A percentile compares a stretch with the other conserved stretches of the same genome.
Conservation (phyloP, 2,329 filamentous ascomycete species). For the Ophiocordyceps sinensis region DNA sequence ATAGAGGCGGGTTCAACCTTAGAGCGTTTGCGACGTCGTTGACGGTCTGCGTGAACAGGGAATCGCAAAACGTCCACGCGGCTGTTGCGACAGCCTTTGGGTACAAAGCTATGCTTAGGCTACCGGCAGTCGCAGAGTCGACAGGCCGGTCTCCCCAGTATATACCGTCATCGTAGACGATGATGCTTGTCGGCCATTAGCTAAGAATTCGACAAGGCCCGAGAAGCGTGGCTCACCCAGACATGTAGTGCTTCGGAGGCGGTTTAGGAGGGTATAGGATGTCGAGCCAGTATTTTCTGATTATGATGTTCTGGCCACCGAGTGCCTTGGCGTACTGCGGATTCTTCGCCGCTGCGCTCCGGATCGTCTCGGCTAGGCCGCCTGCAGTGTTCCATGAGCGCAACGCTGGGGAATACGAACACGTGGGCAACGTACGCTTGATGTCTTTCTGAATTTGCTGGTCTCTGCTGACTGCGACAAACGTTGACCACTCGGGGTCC, state of each 20-base stretch:
- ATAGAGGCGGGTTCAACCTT: conserved; percentile 20
- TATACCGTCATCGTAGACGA: conserved; percentile 33
- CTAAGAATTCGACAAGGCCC: neutral
- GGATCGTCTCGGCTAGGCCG: conserved; percentile 18
- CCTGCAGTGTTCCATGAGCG: conserved; percentile 6
- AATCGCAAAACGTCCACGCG: conserved; percentile 35
- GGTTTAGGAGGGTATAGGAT: conserved; percentile 43
- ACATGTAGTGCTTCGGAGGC: conserved; percentile 43
- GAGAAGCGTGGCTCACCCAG: conserved; percentile 35
- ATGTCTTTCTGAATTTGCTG: conserved; percentile 30
- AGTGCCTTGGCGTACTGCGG: conserved; percentile 23
- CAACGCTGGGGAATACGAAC: neutral
- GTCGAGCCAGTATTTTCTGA: conserved; percentile 44
- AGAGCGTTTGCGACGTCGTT: conserved; percentile 28
- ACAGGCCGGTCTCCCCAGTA: conserved; percentile 32
- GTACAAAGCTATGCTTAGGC: conserved; percentile 34
- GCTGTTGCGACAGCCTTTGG: conserved; percentile 36
- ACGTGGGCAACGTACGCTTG: conserved; percentile 22
- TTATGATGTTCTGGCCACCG: conserved; percentile 31
- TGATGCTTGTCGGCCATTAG: conserved; percentile 23
- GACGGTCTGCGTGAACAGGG: conserved; percentile 30
- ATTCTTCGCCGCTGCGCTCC: conserved; percentile 23
- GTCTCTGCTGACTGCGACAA: conserved; percentile 43
- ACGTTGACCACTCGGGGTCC: conserved; percentile 51
- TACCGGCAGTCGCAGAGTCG: conserved; percentile 29